Base-by-base conservation (phyloP, 2,329 filamentous ascomycete species). In the Coccinonectria pachysandricola region DNA sequence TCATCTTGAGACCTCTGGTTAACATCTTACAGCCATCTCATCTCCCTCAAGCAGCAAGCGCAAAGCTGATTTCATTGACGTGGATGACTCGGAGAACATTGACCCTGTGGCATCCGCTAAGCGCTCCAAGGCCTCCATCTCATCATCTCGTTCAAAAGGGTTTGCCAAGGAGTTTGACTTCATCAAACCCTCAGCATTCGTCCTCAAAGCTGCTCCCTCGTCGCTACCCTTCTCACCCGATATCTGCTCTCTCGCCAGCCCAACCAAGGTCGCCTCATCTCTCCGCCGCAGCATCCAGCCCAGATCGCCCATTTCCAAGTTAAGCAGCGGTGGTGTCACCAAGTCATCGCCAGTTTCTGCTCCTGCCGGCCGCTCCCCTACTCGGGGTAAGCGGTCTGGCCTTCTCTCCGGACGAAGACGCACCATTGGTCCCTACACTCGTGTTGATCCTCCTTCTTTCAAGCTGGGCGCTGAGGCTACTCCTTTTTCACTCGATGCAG, bases 401-500 rank as follows among this genome's bases (percentile, higher is more conserved):
- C 72, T 85, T 36, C 64, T 85, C 21, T 74, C 71, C 26, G 75
- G 68, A 48, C 75, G 79, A 32, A 77, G 80, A 24, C 72, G 73
- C 33, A 70, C 68, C 10, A 68, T 66, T n/a, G 65, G 71, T 5
- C 64, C 67, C 9, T 75, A 77, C 52, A 62, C 69, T 22, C 80
- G 84, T 23, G 64, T 87, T 28, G 79, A 88, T 40, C 77, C 80
- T 1, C 78, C 81, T 2, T 56, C 68, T 9, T 76, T 77, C 50
- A 55, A 58, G 26, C 57, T 59, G 34, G 62, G 58, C 30, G 58
- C 59, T n/a, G 56, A 64, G 6, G 59, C 79, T 4, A n/a, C n/a
- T n/a, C 82, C 84, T 1, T 92, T 94, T 56, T 87, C 80, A 27
- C 75, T 94, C 33, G 81, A 91, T 49, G 80, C 83, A 13, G 87